Evolutionary conservation across 2,329 filamentous ascomycete species (phyloP), one percentile per base, ranked within the genome.

Genomic region (Xylariaceae sp.): DNA sequence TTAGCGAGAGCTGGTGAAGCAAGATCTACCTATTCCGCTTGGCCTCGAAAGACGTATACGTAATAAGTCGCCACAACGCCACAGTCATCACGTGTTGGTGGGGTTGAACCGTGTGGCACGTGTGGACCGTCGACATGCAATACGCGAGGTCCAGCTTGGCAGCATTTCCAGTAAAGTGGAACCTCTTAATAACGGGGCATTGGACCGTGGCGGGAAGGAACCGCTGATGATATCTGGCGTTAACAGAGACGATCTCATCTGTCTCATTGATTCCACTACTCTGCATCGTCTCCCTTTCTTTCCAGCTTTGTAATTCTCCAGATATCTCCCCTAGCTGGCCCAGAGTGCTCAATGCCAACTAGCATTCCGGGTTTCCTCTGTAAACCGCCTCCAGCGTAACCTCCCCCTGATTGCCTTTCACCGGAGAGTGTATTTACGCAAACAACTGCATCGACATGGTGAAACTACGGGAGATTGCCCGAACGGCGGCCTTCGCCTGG

Each of bases 401-500:
- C 56, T 35, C 35, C 35, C 19, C 49, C 54, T 26, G 53, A 44
- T 56, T 53, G 43, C 44, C 31, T 55, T 71, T 72, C 70, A 71
- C 62, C 65, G 5, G 35, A 12, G 27, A 37, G 47, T 39, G 53
- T 52, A 45, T 62, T 47, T 40, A 55, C 48, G 51, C 47, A 53
- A 57, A 50, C 47, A 53, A 57, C 53, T 50, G 54, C 70, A 75
- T 64, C 73, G 29, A 45, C 43, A 99, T 99, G 94, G 92, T 96
- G 74, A 89, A 91, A 76, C 80, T 97, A 74, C 85, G 92, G 80
- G 91, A 97, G 79, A 95, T 99, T 70, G 89, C 91, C 72, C 85
- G 94, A 75, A 99, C 94, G 68, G 94, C 92, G 73, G 88, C 92
- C 67, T 99, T 99, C 73, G 90, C 94, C 69, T 99, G 94, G 92